phyloP scores from a whole-genome alignment of 1,284 basidiomycete genomes.

The Sanghuangporus sanghuang region DNA sequence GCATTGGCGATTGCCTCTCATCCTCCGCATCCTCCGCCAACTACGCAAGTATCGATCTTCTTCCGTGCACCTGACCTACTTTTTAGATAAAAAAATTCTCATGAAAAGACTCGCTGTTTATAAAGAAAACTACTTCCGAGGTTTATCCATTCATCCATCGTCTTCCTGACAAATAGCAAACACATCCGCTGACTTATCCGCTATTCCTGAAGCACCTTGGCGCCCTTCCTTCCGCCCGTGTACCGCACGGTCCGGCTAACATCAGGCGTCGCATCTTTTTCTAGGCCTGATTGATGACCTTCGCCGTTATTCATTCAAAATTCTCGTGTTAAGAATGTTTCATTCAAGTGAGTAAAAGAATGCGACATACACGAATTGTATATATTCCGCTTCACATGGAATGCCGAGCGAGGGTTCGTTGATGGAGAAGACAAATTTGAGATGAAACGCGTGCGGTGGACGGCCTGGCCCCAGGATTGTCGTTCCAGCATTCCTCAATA shows the following conservation, averaged over 20 bases:
- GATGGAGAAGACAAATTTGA: not conserved
- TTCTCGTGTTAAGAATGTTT: not conserved
- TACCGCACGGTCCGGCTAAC: not conserved
- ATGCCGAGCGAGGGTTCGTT: not conserved
- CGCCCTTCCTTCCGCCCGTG: not conserved
- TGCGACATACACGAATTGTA: not conserved
- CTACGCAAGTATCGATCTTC: not conserved
- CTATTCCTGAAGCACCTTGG: not conserved
- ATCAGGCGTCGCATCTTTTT: not conserved
- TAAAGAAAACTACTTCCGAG: not conserved
- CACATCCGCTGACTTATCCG: not conserved
- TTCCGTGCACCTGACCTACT: not conserved
- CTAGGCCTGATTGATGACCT: not conserved
- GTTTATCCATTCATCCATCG: not conserved
- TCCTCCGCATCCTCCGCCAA: not conserved
- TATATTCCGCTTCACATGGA: not conserved
- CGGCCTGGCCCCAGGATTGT: slow-evolving; percentile 17
- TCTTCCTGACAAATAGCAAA: not conserved
- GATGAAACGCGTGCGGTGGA: slow-evolving; percentile 2
- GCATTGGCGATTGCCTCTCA: not conserved
- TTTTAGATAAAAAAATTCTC: not conserved
- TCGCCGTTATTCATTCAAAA: not conserved
- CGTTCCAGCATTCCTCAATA: slow-evolving; percentile 35
- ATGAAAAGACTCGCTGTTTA: not conserved
- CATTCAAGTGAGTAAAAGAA: not conserved